Percentiles rank a stretch among this genome's conserved stretches.
phyloP scores from a whole-genome alignment of 2,329 filamentous ascomycete genomes.

The Bipolaris zeicola region DNA sequence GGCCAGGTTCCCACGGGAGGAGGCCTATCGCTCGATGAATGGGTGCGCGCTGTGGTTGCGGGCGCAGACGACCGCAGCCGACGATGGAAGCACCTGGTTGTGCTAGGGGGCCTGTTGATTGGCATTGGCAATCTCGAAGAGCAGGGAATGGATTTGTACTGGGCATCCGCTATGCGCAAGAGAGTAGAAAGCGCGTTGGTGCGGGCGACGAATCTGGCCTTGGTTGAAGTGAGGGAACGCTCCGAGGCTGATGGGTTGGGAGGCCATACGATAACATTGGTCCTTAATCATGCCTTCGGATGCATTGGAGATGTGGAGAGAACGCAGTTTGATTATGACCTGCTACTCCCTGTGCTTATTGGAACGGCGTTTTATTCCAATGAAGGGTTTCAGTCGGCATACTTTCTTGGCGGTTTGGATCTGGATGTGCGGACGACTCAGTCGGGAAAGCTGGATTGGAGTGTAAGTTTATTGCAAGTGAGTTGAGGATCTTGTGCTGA shows the following conservation, averaged over 20 bases:
- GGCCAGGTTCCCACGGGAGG: constrained; percentile 47
- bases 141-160: constrained; percentile 61
- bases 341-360: constrained; percentile 71
- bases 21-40: constrained; percentile 60
- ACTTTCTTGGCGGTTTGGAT: constrained; percentile 74
- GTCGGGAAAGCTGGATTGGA: constrained; percentile 67
- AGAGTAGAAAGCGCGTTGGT: constrained; percentile 76
- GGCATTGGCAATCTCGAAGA: constrained; percentile 63
- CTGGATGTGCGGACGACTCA: constrained; percentile 65
- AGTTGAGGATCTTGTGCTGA: constrained; percentile 5
- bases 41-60: constrained; percentile 63
- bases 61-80: constrained; percentile 66
- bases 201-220: constrained; percentile 74
- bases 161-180: constrained; percentile 65
- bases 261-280: constrained; percentile 64
- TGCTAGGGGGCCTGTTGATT: constrained; percentile 77
- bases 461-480: constrained; percentile 31
- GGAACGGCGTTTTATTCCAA: constrained; percentile 70
- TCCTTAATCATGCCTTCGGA: constrained; percentile 78
- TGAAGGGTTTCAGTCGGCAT: constrained; percentile 76
- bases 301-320: constrained; percentile 67
- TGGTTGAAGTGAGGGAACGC: constrained; percentile 61
- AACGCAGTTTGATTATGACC: constrained; percentile 67
- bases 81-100: constrained; percentile 83
- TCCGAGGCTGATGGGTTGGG: constrained; percentile 58